Evolutionary conservation across 2,329 filamentous ascomycete species (phyloP), one percentile per base, ranked within the genome.

Genomic region (Ophiostoma himal-ulmi): DNA sequence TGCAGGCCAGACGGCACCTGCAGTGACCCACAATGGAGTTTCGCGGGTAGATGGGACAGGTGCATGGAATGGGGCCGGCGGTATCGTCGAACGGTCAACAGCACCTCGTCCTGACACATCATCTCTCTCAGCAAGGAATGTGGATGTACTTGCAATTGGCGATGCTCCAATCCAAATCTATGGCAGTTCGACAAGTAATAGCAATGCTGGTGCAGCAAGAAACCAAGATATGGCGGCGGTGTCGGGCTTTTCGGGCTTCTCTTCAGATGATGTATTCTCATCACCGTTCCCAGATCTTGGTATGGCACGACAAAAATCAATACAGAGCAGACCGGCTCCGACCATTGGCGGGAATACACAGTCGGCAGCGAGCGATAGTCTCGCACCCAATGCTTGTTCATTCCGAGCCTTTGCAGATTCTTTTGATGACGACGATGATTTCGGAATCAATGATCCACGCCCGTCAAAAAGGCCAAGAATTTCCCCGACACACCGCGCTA

Each of bases 61-160:
- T 36, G 30, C 22, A 26, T 10, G 30, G 39, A 36, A 44, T 22
- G 52, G 14, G 44, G 8, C 10, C 26, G 66, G 30, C 13, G 13
- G 52, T 48, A n/a, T n/a, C 22, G 5, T 10, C 5, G 22, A 30
- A 57, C 52, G 10, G 52, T 5, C 52, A 10, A 48, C 20, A 14
- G n/a, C 20, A 26, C 14, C 22, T 34, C n/a, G n/a, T 5, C 17
- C 7, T 7, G 22, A 8, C 10, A 22, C 41, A 10, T 41, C 41
- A 17, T 14, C 36, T 7, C 36, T n/a, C 13, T 11, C 69, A 10
- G 22, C 54, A 0, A 52, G 34, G 3, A 37, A 37, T 37, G 66
- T 54, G 17, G 69, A 62, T 20, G 41, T 71, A 3, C 66, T 71
- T 30, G 37, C 48, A 36, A 67, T 71, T 14, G 62, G 54, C 68